Evolutionary conservation across 2,329 filamentous ascomycete species (phyloP).

Genomic region (Monilinia fructicola): DNA sequence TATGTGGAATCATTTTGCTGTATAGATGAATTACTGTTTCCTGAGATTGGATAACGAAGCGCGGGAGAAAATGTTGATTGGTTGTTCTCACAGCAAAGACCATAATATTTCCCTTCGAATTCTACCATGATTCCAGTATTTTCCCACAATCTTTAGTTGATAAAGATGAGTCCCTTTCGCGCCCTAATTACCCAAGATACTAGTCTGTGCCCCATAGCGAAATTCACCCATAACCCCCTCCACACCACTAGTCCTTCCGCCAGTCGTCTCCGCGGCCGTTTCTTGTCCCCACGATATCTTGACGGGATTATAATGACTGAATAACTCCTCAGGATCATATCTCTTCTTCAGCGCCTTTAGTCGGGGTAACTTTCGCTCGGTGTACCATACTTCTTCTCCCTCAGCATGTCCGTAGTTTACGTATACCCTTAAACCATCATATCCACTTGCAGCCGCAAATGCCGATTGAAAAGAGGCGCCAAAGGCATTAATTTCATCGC

Average conservation of each 20-base stretch:
- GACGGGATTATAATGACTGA: neutral
- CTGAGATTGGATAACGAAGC: too few species aligned
- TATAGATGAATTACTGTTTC: too few species aligned
- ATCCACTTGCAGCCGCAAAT: neutral
- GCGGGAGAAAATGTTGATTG: too few species aligned
- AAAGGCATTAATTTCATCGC: neutral
- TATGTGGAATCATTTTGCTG: too few species aligned
- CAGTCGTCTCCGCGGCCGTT: neutral
- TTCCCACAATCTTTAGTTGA: neutral
- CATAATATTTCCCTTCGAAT: too few species aligned
- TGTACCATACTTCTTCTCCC: neutral
- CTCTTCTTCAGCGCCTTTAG: neutral
- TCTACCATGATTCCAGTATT: too few species aligned
- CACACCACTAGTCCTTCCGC: neutral
- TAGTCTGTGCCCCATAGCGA: neutral
- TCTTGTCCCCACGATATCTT: neutral
- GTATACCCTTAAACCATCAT: neutral
- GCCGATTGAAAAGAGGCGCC: neutral
- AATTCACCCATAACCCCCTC: neutral
- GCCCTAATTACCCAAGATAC: neutral
- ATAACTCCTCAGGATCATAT: neutral
- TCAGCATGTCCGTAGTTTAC: neutral
- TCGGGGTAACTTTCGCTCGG: neutral
- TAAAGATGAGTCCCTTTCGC: neutral
- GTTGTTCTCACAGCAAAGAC: too few species aligned